Percentiles rank a stretch among this genome's conserved stretches.
Evolutionary conservation across 257 asterid genomes (phyloP).

Genomic region (Knoxia roxburghii): DNA sequence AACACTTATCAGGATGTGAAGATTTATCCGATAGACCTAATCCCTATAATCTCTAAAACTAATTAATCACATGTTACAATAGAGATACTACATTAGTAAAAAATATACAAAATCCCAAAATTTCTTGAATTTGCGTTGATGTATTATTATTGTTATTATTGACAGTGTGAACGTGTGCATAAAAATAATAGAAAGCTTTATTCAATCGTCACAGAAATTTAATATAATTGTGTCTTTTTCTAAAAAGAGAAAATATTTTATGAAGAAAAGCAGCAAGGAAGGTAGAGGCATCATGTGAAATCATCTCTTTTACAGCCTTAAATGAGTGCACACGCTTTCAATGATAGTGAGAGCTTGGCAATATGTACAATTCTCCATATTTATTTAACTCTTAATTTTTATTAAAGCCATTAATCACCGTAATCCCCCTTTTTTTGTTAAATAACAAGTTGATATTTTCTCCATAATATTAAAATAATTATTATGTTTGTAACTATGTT

Average conservation of each 20-base stretch:
- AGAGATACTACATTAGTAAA: too few relatives aligned
- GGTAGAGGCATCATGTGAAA: not conserved
- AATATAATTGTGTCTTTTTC: not conserved
- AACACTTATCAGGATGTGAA: too few relatives aligned
- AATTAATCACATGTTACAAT: too few relatives aligned
- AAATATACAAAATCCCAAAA: not conserved
- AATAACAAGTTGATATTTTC: too few relatives aligned
- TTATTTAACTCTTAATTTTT: not conserved
- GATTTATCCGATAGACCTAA: too few relatives aligned
- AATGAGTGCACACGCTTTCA: constrained; percentile 22
- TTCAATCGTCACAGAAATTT: not conserved
- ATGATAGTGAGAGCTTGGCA: constrained; percentile 16
- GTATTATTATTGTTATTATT: not conserved
- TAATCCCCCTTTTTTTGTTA: not conserved
- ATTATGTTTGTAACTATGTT: too few relatives aligned
- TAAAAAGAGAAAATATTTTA: not conserved
- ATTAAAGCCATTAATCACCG: not conserved
- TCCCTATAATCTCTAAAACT: too few relatives aligned
- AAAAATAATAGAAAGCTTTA: too few relatives aligned
- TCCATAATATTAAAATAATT: too few relatives aligned
- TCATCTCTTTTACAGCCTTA: not conserved
- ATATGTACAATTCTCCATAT: not conserved
- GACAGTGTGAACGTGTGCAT: constrained; percentile 5
- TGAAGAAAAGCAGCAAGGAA: not conserved
- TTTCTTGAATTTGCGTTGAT: not conserved